Conservation (phyloP, 164 flowering plant genomes). For the Berberis thunbergii region DNA sequence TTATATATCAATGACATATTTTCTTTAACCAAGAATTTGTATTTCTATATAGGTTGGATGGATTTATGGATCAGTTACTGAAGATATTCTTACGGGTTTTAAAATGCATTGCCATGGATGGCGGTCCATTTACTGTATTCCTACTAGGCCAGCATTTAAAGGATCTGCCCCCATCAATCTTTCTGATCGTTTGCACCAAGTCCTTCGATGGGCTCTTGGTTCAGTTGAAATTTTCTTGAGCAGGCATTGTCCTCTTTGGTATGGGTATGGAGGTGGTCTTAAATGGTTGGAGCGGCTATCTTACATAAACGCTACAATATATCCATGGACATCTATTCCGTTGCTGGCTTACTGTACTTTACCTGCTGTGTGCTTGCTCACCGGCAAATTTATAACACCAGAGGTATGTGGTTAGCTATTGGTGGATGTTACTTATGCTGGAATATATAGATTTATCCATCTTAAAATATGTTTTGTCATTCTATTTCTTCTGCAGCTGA, state of each 20-base stretch:
- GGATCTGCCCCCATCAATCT: slow-evolving; percentile 70
- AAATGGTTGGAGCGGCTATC: slow-evolving; percentile 54
- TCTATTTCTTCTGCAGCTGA: slow-evolving; percentile 36
- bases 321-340: slow-evolving; percentile 61
- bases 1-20: not conserved
- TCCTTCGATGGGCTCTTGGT: slow-evolving; percentile 73
- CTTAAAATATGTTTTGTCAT: not conserved
- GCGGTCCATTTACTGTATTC: slow-evolving; percentile 58
- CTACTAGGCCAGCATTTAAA: slow-evolving; percentile 52
- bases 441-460: not conserved
- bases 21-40: not conserved
- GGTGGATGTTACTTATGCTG: not conserved
- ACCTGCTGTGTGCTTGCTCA: slow-evolving; percentile 64
- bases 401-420: slow-evolving; percentile 26
- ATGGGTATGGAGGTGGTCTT: slow-evolving; percentile 55
- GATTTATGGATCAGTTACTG: slow-evolving; percentile 66
- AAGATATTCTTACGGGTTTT: slow-evolving; percentile 67
- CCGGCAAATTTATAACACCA: slow-evolving; percentile 61
- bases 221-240: slow-evolving; percentile 67
- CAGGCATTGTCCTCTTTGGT: slow-evolving; percentile 64
- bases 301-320: slow-evolving; percentile 50
- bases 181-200: slow-evolving; percentile 64
- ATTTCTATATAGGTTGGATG: slow-evolving; percentile 41
- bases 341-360: slow-evolving; percentile 57
- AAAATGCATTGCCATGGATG: slow-evolving; percentile 76